Percentiles rank a stretch among this genome's conserved stretches.
Evolutionary conservation across 352 stramenopile species (phyloP).

Genomic region (Phytophthora kernoviae): DNA sequence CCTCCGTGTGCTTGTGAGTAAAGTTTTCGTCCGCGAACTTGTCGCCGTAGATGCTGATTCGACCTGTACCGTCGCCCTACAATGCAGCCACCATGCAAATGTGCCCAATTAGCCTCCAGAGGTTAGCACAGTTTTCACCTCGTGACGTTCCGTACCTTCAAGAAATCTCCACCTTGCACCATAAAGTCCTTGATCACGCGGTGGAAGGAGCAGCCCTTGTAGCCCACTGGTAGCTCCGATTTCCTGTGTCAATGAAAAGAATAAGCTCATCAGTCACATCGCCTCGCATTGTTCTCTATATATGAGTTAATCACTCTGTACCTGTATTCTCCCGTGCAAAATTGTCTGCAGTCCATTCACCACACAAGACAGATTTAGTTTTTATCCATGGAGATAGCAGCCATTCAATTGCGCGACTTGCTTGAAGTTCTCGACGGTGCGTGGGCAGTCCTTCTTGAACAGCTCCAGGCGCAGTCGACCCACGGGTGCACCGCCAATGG

Average conservation of each 20-base stretch:
- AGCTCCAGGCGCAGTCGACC: conserved; percentile 96
- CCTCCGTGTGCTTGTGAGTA: conserved; percentile 81
- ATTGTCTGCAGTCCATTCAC: conserved; percentile 69
- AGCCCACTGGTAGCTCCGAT: conserved; percentile 84
- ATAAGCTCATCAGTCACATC: conserved; percentile 28
- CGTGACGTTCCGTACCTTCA: conserved; percentile 53
- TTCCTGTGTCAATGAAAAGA: conserved; percentile 48
- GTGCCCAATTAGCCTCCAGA: not conserved
- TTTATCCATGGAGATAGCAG: conserved; percentile 4
- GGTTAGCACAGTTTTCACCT: not conserved
- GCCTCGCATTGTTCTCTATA: not conserved
- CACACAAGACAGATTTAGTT: conserved; percentile 12
- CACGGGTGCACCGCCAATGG: conserved; percentile 84
- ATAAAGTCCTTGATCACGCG: conserved; percentile 94
- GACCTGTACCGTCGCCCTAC: conserved; percentile 80
- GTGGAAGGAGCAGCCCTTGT: conserved; percentile 90
- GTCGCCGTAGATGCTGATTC: conserved; percentile 89
- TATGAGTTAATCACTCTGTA: conserved; percentile 29
- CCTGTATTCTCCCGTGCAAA: conserved; percentile 97
- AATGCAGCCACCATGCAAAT: conserved; percentile 1
- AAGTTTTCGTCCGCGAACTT: conserved; percentile 89
- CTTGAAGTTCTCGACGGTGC: conserved; percentile 97
- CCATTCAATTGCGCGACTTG: conserved; percentile 11
- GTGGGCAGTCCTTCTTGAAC: conserved; percentile 96
- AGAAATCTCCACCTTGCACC: conserved; percentile 88